Conservation (phyloP, 108 stramenopile species). For the Skeletonema costatum region DNA sequence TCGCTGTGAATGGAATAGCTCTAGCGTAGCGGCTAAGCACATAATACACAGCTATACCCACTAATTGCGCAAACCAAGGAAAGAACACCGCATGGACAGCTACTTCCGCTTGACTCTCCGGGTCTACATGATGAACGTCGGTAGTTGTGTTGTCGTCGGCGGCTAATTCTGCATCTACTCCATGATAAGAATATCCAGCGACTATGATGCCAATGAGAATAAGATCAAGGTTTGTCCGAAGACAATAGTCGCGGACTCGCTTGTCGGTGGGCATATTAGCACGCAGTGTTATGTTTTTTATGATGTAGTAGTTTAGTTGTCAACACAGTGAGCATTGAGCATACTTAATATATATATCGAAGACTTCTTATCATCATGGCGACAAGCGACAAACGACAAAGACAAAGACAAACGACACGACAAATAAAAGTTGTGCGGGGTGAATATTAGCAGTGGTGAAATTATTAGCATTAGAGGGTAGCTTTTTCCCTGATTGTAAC, state of each 20-base stretch:
- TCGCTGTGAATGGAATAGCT: conserved; percentile 48
- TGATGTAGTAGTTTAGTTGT: too few relatives aligned
- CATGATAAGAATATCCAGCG: neutral
- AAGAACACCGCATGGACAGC: conserved; percentile 55
- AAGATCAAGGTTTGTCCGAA: neutral
- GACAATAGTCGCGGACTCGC: neutral
- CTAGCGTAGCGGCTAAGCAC: conserved; percentile 44
- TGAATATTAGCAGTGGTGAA: too few relatives aligned
- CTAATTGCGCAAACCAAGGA: conserved; percentile 51
- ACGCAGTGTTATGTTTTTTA: too few relatives aligned
- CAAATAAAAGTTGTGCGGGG: too few relatives aligned
- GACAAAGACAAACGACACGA: too few relatives aligned
- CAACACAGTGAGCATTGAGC: too few relatives aligned
- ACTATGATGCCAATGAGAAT: neutral
- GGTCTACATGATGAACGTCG: neutral
- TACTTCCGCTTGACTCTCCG: neutral
- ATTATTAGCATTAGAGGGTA: too few relatives aligned
- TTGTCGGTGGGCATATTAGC: neutral
- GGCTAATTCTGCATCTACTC: neutral
- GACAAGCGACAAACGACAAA: too few relatives aligned
- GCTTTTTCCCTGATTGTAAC: too few relatives aligned
- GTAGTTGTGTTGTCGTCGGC: neutral
- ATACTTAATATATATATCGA: too few relatives aligned
- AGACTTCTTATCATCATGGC: too few relatives aligned
- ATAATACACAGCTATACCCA: conserved; percentile 55